Base-by-base conservation (phyloP, 331 rosid species). In the Prunus yedoensis region DNA sequence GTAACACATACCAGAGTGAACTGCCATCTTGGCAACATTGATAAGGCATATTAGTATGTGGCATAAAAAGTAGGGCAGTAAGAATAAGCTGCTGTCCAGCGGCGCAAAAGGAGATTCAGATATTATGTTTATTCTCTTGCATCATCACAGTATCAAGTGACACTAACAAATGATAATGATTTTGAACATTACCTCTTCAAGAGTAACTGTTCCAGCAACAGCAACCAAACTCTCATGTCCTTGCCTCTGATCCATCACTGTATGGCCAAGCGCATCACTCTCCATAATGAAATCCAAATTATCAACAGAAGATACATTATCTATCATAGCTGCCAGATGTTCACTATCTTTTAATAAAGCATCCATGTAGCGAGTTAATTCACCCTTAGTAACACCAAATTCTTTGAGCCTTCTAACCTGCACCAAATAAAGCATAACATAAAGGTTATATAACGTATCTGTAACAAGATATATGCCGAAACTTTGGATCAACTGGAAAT, bases 221-320 rank as follows among this genome's bases (percentile, higher is more conserved):
- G 94, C 93, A 25, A 94, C 90, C 83, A 94, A 88, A 80, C 97
- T 89, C 71, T 92, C 97, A 79, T 94, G 97, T 72, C 99, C 99
- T 85, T 94, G 99, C 66, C 86, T 87, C 88, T 92, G 99, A 86
- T 94, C 99, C 99, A 94, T 94, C 70, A 94, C 97, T 60, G 88
- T 85, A 85, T 94, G 99, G 65, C 97, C 88, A 66, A 94, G 85
- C 8, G 99, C 99, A 78, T 94, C 99, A 74, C 97, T 90, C 88
- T 94, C 99, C 99, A 94, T 94, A 77, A 89, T 90, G 84, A 94
- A 94, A 87, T 94, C 97, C 97, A 94, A 85, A 85, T 94, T 94
- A 89, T 94, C 99, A 83, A 92, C 99, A n/a, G 99, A 94, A 69
- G 99, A 91, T 73, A 94, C 96, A 73, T 94, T 94, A 85, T 94